Percentiles rank a stretch among this genome's conserved stretches.
These are phyloP conservation scores for Halophytophthora batemanensis DNA, from an alignment of 352 stramenopile species.

Conservation along the genomic window DNA sequence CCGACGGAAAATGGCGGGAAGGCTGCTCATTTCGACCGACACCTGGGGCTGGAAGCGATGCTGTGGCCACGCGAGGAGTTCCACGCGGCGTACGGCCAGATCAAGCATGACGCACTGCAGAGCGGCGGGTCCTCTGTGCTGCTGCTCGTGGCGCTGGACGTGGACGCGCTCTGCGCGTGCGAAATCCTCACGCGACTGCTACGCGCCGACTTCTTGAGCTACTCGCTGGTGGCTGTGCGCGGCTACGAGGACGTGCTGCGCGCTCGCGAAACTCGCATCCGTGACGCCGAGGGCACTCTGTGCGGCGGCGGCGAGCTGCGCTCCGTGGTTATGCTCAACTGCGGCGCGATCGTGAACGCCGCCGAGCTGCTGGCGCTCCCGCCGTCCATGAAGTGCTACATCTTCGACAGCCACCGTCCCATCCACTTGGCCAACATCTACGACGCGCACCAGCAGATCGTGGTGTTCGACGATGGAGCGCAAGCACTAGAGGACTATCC, in stretches of 20 bases:
- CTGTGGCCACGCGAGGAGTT: slow-evolving; percentile 87
- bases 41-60: too few species aligned
- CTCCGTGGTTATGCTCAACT: slow-evolving; percentile 94
- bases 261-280: slow-evolving; percentile 66
- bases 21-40: too few species aligned
- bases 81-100: slow-evolving; percentile 78
- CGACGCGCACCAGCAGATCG: slow-evolving; percentile 69
- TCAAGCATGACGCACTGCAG: slow-evolving; percentile 75
- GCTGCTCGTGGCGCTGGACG: slow-evolving; percentile 92
- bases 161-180: slow-evolving; percentile 93
- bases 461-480: slow-evolving; percentile 81
- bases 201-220: slow-evolving; percentile 75
- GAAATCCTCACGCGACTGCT: slow-evolving; percentile 90
- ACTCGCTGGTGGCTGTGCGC: slow-evolving; percentile 67
- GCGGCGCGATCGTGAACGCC: slow-evolving; percentile 92
- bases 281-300: slow-evolving; percentile 35
- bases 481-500: slow-evolving; percentile 71
- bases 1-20: too few species aligned
- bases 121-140: slow-evolving; percentile 80
- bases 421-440: slow-evolving; percentile 97
- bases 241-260: slow-evolving; percentile 85
- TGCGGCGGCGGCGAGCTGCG: slow-evolving; percentile 60
- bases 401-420: slow-evolving; percentile 94
- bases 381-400: slow-evolving; percentile 83
- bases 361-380: slow-evolving; percentile 76